Evolutionary conservation across 495 filamentous ascomycete species (phyloP), one percentile per base, ranked within the genome.

Genomic region (Tuber borchii): DNA sequence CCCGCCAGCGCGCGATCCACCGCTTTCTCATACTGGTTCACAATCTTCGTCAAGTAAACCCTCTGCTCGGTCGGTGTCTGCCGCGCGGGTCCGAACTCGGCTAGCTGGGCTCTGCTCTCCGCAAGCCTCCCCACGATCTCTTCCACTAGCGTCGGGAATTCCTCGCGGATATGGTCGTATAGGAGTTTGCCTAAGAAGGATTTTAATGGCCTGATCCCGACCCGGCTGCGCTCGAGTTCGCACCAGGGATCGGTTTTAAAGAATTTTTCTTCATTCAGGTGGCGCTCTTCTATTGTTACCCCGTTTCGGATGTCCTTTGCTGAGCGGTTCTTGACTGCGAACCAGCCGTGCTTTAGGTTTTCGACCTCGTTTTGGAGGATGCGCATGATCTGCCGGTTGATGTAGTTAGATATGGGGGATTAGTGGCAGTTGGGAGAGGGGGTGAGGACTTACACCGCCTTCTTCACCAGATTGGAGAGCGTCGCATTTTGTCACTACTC

Each of bases 341-440:
- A 88, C 85, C 87, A 90, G 17, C 88, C 87, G 40, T 88, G 85
- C 5, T 78, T 86, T 16, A 88, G 83, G 39, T 81, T 69, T 14
- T 83, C 81, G 37, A 84, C 78, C 34, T 82, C 74, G 72, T 85
- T 84, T 70, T 83, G 70, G 17, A 82, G 79, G 42, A 85, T 80
- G 12, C 79, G 39, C 7, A 85, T 74, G 37, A 84, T 74, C 79
- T 78, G 3, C 44, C 6, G 34, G 70, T 19, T 17, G n/a, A 71
- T 61, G 6, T 22, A 10, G 16, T 46, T 22, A 69, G 46, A 39
- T 20, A 14, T n/a, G 51, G 51, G 20, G 51, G n/a, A 61, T n/a
- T 10, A 8, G 4, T n/a, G 26, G 20, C 9, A 16, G 37, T 7
- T 9, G 44, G 39, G 48, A 10, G 45, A 46, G 17, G 17, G 26